Conservation (phyloP, 2,329 filamentous ascomycete genomes). For the Arthroderma uncinatum region DNA sequence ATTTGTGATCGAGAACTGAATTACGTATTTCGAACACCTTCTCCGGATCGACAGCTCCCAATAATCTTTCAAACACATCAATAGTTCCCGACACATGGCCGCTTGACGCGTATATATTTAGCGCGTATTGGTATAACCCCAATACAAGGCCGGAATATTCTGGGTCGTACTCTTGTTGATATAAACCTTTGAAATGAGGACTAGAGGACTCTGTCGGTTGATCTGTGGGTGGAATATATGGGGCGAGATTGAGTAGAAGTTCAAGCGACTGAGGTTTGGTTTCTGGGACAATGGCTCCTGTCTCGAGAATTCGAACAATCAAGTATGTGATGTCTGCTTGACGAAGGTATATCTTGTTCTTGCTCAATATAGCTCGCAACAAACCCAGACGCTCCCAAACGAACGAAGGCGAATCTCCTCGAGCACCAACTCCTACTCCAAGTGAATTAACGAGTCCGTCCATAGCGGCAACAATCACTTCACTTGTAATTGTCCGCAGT, state of each 20-base stretch:
- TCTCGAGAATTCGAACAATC: slow-evolving; percentile 42
- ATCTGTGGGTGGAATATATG: slow-evolving; percentile 5
- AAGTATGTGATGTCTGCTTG: slow-evolving; percentile 27
- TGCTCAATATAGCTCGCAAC: slow-evolving; percentile 23
- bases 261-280: slow-evolving; percentile 36
- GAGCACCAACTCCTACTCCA: slow-evolving; percentile 30
- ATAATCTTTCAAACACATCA: slow-evolving; percentile 12
- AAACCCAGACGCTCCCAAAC: slow-evolving; percentile 29
- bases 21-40: slow-evolving; percentile 8
- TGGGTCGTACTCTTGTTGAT: not conserved
- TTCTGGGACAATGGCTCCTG: slow-evolving; percentile 36
- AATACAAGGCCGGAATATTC: slow-evolving; percentile 11
- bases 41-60: slow-evolving; percentile 7
- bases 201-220: not conserved
- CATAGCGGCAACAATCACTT: slow-evolving; percentile 46
- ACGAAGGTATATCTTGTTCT: slow-evolving; percentile 21
- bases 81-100: slow-evolving; percentile 12
- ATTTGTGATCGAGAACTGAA: slow-evolving; percentile 9
- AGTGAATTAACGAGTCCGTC: slow-evolving; percentile 41
- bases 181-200: not conserved
- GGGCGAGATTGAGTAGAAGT: slow-evolving; percentile 25
- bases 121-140: slow-evolving; percentile 14
- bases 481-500: slow-evolving; percentile 44
- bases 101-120: slow-evolving; percentile 13
- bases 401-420: slow-evolving; percentile 25